A percentile compares a stretch with the other conserved stretches of the same genome.
Evolutionary conservation across 164 flowering plant genomes (phyloP).

Genomic region (Magnolia kwangsiensis): DNA sequence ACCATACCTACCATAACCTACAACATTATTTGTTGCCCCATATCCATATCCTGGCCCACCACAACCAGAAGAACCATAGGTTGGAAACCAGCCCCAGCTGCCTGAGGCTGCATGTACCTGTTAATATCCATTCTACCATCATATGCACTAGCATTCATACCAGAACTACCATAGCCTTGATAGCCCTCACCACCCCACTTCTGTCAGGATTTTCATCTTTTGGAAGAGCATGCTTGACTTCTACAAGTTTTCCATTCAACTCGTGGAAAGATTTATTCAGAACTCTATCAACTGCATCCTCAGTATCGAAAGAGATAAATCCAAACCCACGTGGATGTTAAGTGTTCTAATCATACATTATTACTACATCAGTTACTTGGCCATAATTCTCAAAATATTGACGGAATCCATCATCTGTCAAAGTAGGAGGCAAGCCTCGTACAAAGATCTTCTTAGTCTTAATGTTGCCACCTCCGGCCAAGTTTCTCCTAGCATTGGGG

Average conservation of each 20-base stretch:
- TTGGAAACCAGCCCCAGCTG: slow-evolving; percentile 63
- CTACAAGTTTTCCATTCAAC: slow-evolving; percentile 74
- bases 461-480: slow-evolving; percentile 24
- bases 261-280: slow-evolving; percentile 77
- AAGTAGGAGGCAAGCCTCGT: slow-evolving; percentile 74
- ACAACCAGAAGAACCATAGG: slow-evolving; percentile 80
- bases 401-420: slow-evolving; percentile 71
- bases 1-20: slow-evolving; percentile 79
- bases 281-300: slow-evolving; percentile 81
- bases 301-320: slow-evolving; percentile 76
- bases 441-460: slow-evolving; percentile 83
- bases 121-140: slow-evolving; percentile 70
- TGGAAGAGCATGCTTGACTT: slow-evolving; percentile 87
- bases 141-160: slow-evolving; percentile 49
- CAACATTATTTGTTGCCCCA: slow-evolving; percentile 67
- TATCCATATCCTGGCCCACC: slow-evolving; percentile 70
- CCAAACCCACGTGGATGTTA: slow-evolving; percentile 88
- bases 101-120: slow-evolving; percentile 76
- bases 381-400: slow-evolving; percentile 77
- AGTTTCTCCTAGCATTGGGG: slow-evolving; percentile 34
- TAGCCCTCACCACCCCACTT: slow-evolving; percentile 56
- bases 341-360: slow-evolving; percentile 83
- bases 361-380: slow-evolving; percentile 77
- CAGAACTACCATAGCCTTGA: slow-evolving; percentile 67
- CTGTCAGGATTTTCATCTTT: slow-evolving; percentile 70